phyloP scores from a whole-genome alignment of 441 rosid species.

The Arabidopsis lyrata region DNA sequence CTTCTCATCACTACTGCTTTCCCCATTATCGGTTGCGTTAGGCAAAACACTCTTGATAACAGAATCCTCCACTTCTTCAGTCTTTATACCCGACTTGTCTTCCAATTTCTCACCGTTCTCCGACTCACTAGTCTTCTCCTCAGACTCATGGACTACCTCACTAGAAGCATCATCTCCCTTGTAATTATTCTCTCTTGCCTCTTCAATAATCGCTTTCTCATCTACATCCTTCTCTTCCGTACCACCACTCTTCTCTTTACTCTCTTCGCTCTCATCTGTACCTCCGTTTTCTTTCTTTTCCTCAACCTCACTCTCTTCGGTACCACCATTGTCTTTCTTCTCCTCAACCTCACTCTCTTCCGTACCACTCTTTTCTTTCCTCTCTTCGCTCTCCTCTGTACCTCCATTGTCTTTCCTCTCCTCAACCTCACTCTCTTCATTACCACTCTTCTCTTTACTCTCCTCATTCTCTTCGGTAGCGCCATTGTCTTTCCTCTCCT shows the following conservation, averaged over 20 bases:
- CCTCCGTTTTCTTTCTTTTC: constrained; percentile 26
- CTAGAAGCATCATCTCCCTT: constrained; percentile 94
- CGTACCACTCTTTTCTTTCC: not conserved
- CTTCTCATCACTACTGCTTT: constrained; percentile 44
- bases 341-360: constrained; percentile 12
- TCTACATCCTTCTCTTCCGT: not conserved
- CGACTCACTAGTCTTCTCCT: constrained; percentile 18
- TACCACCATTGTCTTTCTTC: constrained; percentile 14
- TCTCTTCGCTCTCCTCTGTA: constrained; percentile 6
- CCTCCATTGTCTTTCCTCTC: not conserved
- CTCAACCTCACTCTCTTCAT: not conserved
- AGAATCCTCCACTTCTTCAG: constrained; percentile 46
- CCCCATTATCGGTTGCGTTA: constrained; percentile 39
- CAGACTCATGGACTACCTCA: constrained; percentile 70
- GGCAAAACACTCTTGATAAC: constrained; percentile 49
- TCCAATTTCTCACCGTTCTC: constrained; percentile 44
- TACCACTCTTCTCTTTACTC: not conserved
- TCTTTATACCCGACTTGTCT: constrained; percentile 46
- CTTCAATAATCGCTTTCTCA: constrained; percentile 49
- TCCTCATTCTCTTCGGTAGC: constrained; percentile 13
- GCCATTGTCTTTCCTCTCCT: constrained; percentile 18
- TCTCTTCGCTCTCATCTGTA: constrained; percentile 14
- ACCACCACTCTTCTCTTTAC: constrained; percentile 19
- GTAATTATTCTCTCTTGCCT: constrained; percentile 83
- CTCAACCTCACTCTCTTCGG: not conserved